A percentile compares a stretch with the other conserved stretches of the same genome.
Conservation (phyloP, 2,329 filamentous ascomycete species). For the Passalora sequoiae region DNA sequence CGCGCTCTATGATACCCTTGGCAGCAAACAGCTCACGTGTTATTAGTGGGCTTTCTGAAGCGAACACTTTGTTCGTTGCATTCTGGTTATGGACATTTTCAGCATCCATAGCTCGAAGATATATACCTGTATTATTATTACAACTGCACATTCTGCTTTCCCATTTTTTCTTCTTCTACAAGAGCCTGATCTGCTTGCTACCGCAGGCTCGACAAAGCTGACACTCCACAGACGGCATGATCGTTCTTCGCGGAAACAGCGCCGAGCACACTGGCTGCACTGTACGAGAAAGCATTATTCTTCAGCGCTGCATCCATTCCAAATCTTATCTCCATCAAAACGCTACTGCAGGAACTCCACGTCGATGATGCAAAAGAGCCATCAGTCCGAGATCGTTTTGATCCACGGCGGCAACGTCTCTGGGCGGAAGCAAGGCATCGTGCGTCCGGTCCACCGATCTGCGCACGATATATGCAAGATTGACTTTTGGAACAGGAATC, state of each 20-base stretch:
- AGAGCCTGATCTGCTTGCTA: too few relatives aligned
- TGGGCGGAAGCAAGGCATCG: neutral
- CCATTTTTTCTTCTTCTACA: neutral
- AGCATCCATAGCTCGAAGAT: slow-evolving; percentile 1
- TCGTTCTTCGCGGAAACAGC: too few relatives aligned
- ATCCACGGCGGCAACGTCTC: neutral
- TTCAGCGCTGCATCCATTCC: neutral
- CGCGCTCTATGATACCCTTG: slow-evolving; percentile 26
- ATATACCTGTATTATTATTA: neutral
- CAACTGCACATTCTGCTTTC: neutral
- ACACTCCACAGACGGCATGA: too few relatives aligned
- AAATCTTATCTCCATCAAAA: too few relatives aligned
- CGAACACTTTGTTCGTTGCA: neutral
- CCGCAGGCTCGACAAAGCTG: too few relatives aligned
- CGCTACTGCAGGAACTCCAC: too few relatives aligned
- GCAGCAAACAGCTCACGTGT: slow-evolving; percentile 13
- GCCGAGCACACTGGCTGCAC: too few relatives aligned
- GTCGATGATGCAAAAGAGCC: too few relatives aligned
- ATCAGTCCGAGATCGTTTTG: neutral
- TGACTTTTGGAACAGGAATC: neutral
- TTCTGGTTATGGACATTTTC: neutral
- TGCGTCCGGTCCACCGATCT: slow-evolving; percentile 2
- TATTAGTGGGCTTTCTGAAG: slow-evolving; percentile 7
- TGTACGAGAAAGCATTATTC: too few relatives aligned
- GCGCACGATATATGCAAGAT: slow-evolving; percentile 1